These are phyloP conservation scores for Myxozyma udenii DNA, from an alignment of 805 yeast species.

Conservation along the genomic window DNA sequence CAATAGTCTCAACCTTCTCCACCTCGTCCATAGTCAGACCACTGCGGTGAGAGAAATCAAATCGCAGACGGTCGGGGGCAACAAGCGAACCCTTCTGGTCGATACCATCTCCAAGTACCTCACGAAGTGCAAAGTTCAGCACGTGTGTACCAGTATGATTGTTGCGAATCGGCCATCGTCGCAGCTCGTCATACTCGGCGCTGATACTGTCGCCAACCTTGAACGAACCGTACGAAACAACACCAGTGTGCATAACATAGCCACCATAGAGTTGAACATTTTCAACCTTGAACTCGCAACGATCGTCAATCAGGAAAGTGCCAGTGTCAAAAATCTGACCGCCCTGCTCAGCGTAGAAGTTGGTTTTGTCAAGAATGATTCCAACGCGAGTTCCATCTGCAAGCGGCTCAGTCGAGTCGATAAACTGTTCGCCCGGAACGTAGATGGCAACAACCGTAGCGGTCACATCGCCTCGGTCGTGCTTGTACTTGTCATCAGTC, in stretches of 20 bases:
- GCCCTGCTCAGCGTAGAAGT: conserved; percentile 98
- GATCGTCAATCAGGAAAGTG: conserved; percentile 81
- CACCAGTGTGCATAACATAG: conserved; percentile 92
- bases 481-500: conserved; percentile 82
- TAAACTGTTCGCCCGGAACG: conserved; percentile 58
- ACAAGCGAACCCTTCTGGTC: conserved; percentile 97
- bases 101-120: conserved; percentile 78
- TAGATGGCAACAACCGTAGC: conserved; percentile 65
- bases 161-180: conserved; percentile 95
- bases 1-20: conserved; percentile 68
- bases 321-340: conserved; percentile 98
- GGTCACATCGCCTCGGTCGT: conserved; percentile 62
- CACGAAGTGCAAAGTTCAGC: conserved; percentile 81
- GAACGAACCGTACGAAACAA: conserved; percentile 69
- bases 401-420: conserved; percentile 43
- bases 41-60: conserved; percentile 92
- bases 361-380: conserved; percentile 79
- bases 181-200: conserved; percentile 84
- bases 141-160: conserved; percentile 99
- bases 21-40: conserved; percentile 72
- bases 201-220: conserved; percentile 66
- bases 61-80: conserved; percentile 90
- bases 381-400: conserved; percentile 62
- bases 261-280: conserved; percentile 94
- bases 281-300: conserved; percentile 80